phyloP scores from a whole-genome alignment of 2,329 filamentous ascomycete genomes.

The Polytolypa hystricis region DNA sequence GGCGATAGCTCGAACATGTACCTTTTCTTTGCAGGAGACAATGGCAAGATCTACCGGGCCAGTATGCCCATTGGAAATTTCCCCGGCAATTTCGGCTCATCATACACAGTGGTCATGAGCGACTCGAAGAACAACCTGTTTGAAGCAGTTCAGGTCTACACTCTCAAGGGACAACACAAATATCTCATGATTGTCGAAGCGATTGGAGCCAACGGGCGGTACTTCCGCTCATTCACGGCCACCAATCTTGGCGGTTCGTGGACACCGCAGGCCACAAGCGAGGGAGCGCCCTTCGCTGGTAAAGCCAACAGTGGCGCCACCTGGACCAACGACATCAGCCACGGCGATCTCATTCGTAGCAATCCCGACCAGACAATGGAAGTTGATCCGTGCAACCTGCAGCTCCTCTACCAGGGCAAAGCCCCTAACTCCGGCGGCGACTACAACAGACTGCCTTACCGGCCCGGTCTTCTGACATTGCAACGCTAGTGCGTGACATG shows the following conservation, averaged over 20 bases:
- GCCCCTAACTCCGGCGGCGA: constrained; percentile 31
- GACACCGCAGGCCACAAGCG: constrained; percentile 46
- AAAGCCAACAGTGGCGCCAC: constrained; percentile 53
- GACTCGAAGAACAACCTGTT: constrained; percentile 49
- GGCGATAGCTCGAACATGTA: constrained; percentile 53
- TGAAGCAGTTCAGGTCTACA: constrained; percentile 58
- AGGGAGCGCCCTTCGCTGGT: constrained; percentile 53
- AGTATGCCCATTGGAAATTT: constrained; percentile 53
- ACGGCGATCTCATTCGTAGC: constrained; percentile 50
- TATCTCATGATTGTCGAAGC: constrained; percentile 62
- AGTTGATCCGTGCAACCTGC: constrained; percentile 53
- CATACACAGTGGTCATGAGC: constrained; percentile 40
- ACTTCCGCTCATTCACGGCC: constrained; percentile 57
- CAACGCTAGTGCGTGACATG: not conserved
- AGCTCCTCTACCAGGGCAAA: constrained; percentile 53
- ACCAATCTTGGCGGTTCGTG: constrained; percentile 45
- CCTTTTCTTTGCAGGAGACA: constrained; percentile 57
- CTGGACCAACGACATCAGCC: constrained; percentile 58
- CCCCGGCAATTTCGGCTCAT: constrained; percentile 47
- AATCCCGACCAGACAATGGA: constrained; percentile 52
- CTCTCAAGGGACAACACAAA: constrained; percentile 40
- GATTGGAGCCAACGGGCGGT: constrained; percentile 46
- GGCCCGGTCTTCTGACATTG: constrained; percentile 45
- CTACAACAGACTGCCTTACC: constrained; percentile 45
- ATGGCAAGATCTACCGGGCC: constrained; percentile 54